These are phyloP conservation scores for Pyrus betulifolia DNA, from an alignment of 306 rosid species.

Conservation along the genomic window DNA sequence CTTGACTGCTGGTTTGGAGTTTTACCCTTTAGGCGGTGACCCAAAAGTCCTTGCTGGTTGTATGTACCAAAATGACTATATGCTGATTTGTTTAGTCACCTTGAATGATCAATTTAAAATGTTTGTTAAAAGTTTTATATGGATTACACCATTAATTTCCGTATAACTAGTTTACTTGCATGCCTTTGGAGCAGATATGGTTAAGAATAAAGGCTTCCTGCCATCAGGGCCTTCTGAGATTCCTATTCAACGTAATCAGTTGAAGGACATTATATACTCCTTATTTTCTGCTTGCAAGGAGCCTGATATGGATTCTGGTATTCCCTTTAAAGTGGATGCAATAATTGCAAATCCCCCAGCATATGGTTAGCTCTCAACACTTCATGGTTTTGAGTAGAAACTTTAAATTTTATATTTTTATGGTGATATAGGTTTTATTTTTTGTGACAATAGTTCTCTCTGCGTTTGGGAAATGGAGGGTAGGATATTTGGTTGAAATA, in stretches of 20 bases:
- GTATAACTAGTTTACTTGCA: background rate
- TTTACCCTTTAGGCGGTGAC: slow-evolving; percentile 92
- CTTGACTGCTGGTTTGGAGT: slow-evolving; percentile 96
- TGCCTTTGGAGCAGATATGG: slow-evolving; percentile 65
- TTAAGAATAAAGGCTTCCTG: slow-evolving; percentile 94
- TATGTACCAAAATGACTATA: slow-evolving; percentile 45
- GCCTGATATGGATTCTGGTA: slow-evolving; percentile 74
- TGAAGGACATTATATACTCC: slow-evolving; percentile 83
- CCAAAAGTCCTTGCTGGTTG: slow-evolving; percentile 98
- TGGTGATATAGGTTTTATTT: background rate
- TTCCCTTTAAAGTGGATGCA: slow-evolving; percentile 81
- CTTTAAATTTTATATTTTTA: background rate
- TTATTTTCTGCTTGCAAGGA: slow-evolving; percentile 88
- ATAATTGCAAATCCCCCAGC: slow-evolving; percentile 99
- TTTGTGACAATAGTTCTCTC: background rate
- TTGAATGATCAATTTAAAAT: background rate
- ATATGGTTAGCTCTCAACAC: slow-evolving; percentile 55
- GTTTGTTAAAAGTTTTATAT: slow-evolving; percentile 11
- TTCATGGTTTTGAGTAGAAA: background rate
- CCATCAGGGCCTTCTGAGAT: slow-evolving; percentile 99
- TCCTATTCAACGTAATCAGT: slow-evolving; percentile 83
- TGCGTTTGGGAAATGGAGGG: background rate
- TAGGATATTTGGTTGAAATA: background rate
- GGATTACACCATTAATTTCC: slow-evolving; percentile 2
- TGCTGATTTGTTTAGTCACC: slow-evolving; percentile 10